These are phyloP conservation scores for Podila clonocystis DNA, from an alignment of 192 early-diverging fungal species.

Conservation along the genomic window DNA sequence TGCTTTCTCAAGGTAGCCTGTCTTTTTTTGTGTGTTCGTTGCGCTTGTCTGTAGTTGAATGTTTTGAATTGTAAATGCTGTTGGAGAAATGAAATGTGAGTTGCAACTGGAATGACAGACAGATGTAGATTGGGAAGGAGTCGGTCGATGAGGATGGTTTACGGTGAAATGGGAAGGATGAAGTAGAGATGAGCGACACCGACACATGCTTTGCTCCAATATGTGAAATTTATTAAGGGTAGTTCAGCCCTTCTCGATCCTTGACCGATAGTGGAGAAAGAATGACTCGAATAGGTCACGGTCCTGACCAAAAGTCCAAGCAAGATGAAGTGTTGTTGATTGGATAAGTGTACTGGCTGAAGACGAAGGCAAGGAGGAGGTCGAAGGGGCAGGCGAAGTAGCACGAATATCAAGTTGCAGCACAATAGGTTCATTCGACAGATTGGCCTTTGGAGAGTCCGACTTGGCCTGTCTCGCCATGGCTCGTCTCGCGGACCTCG, in stretches of 20 bases:
- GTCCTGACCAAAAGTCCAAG: conserved; percentile 58
- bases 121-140: too few relatives aligned
- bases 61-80: too few relatives aligned
- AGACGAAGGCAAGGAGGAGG: conserved; percentile 42
- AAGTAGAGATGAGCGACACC: too few relatives aligned
- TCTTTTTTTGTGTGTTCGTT: background rate
- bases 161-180: too few relatives aligned
- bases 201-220: too few relatives aligned
- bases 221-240: too few relatives aligned
- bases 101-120: too few relatives aligned
- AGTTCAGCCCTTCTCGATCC: too few relatives aligned
- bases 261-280: conserved; percentile 33
- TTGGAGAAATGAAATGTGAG: too few relatives aligned
- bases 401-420: conserved; percentile 20
- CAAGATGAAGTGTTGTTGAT: conserved; percentile 6
- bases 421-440: background rate
- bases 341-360: conserved; percentile 25
- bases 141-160: too few relatives aligned
- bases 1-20: background rate
- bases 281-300: conserved; percentile 60
- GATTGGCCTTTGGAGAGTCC: background rate
- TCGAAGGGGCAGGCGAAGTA: background rate
- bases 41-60: background rate
- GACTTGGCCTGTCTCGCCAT: conserved; percentile 10
- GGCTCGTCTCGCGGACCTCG: conserved; percentile 39